Conservation (phyloP, 83 land plant genomes). For the Thuja plicata region DNA sequence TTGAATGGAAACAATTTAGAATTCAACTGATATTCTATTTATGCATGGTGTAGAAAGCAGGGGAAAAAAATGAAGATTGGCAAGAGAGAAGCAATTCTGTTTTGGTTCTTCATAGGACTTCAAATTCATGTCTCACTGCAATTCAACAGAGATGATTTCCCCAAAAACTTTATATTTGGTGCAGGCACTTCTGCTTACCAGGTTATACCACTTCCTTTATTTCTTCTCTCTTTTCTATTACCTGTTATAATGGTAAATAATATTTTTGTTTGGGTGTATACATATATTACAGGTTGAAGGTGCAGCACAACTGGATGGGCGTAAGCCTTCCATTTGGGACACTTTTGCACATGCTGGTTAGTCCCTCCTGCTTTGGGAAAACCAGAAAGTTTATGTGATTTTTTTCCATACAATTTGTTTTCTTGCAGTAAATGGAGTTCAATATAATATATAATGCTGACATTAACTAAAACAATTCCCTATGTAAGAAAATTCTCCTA, state of each 20-base stretch:
- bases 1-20: not conserved
- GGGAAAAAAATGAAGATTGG: not conserved
- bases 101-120: not conserved
- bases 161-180: constrained; percentile 51
- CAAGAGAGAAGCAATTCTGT: not conserved
- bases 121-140: not conserved
- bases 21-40: not conserved
- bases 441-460: too few relatives aligned
- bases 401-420: too few relatives aligned
- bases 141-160: constrained; percentile 42
- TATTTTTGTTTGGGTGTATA: not conserved
- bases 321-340: constrained; percentile 27
- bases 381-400: not conserved
- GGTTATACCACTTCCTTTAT: constrained; percentile 20
- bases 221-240: not conserved
- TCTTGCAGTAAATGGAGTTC: too few relatives aligned
- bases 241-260: not conserved
- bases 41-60: not conserved
- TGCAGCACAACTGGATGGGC: constrained; percentile 17
- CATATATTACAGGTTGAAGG: constrained; percentile 19
- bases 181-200: constrained; percentile 70
- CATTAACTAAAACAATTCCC: too few relatives aligned
- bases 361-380: not conserved
- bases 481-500: too few relatives aligned
- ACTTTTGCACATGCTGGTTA: constrained; percentile 25